Evolutionary conservation across 2,329 filamentous ascomycete species (phyloP), one percentile per base, ranked within the genome.

Genomic region (Colletotrichum eremochloae): DNA sequence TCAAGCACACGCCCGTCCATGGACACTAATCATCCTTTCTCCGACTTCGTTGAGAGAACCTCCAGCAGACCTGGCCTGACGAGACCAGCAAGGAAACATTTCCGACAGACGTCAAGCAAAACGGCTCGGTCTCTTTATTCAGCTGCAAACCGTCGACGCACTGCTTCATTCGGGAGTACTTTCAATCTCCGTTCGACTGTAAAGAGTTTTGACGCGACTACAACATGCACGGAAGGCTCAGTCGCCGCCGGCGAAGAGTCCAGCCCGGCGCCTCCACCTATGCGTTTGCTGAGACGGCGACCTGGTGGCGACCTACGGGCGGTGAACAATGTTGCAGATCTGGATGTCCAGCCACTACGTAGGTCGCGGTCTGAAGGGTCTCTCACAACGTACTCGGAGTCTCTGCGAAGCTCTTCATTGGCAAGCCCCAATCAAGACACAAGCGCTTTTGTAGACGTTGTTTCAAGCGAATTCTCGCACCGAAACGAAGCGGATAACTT

Each of bases 261-360:
- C 2, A 57, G 67, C 18, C 67, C 61, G n/a, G 79, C 86, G 60
- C 86, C 88, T 1, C 82, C 83, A 29, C 89, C 90, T n/a, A 81
- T 89, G 8, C 88, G 91, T 56, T 86, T 92, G 53, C 86, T 96
- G 73, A 88, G 94, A 72, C 86, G 94, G 78, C 87, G 91, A 18
- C 94, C 93, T 8, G 94, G 93, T 60, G 93, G 94, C 44, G 91
- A 96, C 79, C 82, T 96, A 60, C 88, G 92, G 74, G 92, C 91
- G 20, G 92, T 89, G 48, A 87, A 87, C 24, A 92, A 91, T 71
- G 88, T 92, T 40, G 88, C 88, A 52, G 91, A 93, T 42, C 79
- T 91, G 4, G 88, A 91, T 57, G 78, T 81, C 11, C 77, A 82
- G 18, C 81, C 83, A 1, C 76, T 90, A 52, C 84, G 86, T 65